Conservation (phyloP, 2,329 filamentous ascomycete genomes). For the Talaromyces marneffei region DNA sequence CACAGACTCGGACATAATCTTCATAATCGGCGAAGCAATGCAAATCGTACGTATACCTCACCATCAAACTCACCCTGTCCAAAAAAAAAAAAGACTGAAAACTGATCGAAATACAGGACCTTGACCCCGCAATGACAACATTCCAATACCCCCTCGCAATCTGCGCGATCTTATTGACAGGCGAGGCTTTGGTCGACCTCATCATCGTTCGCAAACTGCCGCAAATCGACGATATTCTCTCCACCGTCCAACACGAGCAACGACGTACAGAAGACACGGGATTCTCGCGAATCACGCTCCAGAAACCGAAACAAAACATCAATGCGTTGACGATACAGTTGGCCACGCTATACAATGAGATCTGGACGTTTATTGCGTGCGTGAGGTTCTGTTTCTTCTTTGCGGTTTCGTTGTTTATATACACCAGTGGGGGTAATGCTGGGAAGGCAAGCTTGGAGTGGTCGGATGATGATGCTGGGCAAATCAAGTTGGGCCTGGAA, state of each 20-base stretch:
- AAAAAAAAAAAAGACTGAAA: conserved; percentile 11
- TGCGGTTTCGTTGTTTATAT: conserved; percentile 34
- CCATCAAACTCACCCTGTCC: background rate
- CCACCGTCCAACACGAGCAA: background rate
- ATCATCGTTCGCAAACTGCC: conserved; percentile 53
- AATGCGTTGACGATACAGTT: conserved; percentile 24
- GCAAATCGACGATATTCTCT: conserved; percentile 59
- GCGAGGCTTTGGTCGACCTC: conserved; percentile 61
- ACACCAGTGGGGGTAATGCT: conserved; percentile 30
- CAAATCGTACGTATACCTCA: conserved; percentile 57
- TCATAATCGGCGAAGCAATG: conserved; percentile 76
- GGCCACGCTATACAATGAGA: conserved; percentile 33
- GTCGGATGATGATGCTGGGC: conserved; percentile 13
- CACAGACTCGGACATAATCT: conserved; percentile 73
- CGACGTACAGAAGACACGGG: conserved; percentile 57
- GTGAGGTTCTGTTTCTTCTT: conserved; percentile 34
- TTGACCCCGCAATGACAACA: conserved; percentile 61
- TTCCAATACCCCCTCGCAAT: conserved; percentile 63
- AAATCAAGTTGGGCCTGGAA: conserved; percentile 46
- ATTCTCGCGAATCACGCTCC: conserved; percentile 35
- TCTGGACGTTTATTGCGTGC: conserved; percentile 33
- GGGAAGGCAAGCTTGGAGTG: background rate
- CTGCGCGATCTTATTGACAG: conserved; percentile 63
- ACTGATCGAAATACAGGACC: conserved; percentile 26
- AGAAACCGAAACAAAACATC: conserved; percentile 17